Evolutionary conservation across 345 rosid species (phyloP), one percentile per base, ranked within the genome.

Genomic region (Gossypium bickii): DNA sequence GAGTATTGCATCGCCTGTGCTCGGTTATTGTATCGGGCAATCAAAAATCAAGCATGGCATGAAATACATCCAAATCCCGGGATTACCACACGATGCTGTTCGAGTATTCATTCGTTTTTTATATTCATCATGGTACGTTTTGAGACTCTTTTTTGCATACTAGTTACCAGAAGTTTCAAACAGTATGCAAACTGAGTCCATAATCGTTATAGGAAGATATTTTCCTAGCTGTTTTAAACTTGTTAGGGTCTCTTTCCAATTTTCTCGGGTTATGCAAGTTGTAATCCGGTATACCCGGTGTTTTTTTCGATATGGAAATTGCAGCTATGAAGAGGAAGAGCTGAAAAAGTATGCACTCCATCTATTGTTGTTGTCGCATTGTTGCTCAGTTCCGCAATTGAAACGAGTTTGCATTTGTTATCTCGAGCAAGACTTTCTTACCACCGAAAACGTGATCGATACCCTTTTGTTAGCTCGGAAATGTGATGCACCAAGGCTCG

Each of bases 61-160:
- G 52, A 75, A 82, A 81, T 80, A 70, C 78, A 77, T 92, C 80
- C 86, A 83, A 84, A 87, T 92, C 73, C 71, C 78, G 3, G 95
- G 97, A 55, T 87, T 92, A 8, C 91, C 96, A 79, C 76, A n/a
- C 78, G 90, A 81, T 64, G 96, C 92, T 45, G 88, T 83, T 61
- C 79, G 77, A 76, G 64, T 76, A 12, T 94, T 94, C 77, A 68
- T 92, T 76, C 92, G 90, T 60, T 91, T 91, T 81, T 83, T 94
- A 6, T 92, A 94, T 83, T 89, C 97, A n/a, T 94, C 97, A 51
- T 83, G 97, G 98, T 94, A 82, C 38, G 80, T 61, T 49, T 4
- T 1, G 47, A 61, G 16, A 56, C 53, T 60, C 29, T 3, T 71
- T 67, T 44, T 73, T 49, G 38, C 57, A 44, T 47, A 3, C 57